Percentiles rank a stretch among this genome's conserved stretches.
These are phyloP conservation scores for Copromyces sp. DNA, from an alignment of 495 filamentous ascomycete species.

Conservation along the genomic window DNA sequence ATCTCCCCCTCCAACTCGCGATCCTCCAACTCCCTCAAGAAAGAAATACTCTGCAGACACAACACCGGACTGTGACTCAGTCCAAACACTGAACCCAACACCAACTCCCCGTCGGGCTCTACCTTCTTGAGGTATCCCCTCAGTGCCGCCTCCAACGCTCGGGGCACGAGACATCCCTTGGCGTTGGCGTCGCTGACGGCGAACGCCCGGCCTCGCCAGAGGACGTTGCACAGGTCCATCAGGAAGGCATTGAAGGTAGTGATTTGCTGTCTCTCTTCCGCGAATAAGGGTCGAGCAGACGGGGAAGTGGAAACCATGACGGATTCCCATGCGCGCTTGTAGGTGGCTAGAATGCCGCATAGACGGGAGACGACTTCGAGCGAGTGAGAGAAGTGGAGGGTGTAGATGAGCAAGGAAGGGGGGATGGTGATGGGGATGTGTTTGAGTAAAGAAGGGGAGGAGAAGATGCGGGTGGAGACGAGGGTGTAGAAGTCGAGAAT, in stretches of 20 bases:
- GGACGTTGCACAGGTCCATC: conserved; percentile 80
- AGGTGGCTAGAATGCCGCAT: conserved; percentile 52
- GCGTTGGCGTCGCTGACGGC: conserved; percentile 58
- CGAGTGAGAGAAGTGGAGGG: conserved; percentile 53
- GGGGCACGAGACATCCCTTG: conserved; percentile 56
- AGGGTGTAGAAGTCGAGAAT: conserved; percentile 64
- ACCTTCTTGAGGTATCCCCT: conserved; percentile 30
- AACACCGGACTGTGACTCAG: conserved; percentile 60
- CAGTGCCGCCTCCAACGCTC: conserved; percentile 37
- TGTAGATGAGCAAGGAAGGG: conserved; percentile 57
- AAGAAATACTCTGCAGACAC: conserved; percentile 54
- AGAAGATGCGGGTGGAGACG: conserved; percentile 41
- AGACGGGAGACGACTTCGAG: conserved; percentile 58
- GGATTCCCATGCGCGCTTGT: conserved; percentile 67
- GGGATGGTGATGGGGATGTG: conserved; percentile 57
- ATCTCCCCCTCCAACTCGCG: conserved; percentile 21
- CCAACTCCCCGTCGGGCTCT: conserved; percentile 25
- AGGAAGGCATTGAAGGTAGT: conserved; percentile 74
- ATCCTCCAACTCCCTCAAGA: conserved; percentile 59
- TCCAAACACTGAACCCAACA: conserved; percentile 51
- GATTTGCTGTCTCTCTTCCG: conserved; percentile 44
- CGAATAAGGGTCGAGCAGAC: conserved; percentile 16
- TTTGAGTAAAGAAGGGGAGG: conserved; percentile 37
- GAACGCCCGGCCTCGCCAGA: conserved; percentile 74
- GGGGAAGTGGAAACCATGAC: conserved; percentile 31